These are phyloP conservation scores for Boletus fagicola DNA, from an alignment of 768 basidiomycete genomes.

Conservation along the genomic window DNA sequence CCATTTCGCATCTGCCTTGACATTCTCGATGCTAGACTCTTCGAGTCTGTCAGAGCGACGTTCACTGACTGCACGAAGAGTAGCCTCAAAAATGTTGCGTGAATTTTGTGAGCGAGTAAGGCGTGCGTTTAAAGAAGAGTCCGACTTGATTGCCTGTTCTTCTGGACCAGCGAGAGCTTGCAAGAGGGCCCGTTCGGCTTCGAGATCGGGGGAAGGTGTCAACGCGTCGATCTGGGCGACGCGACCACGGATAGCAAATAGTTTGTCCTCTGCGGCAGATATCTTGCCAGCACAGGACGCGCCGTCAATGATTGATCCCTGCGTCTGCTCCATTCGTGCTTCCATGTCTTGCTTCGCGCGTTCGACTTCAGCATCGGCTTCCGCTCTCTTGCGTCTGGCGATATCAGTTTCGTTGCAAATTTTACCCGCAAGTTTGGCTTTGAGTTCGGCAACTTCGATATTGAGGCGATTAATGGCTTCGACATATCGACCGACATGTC, in stretches of 20 bases:
- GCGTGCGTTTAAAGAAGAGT: constrained; percentile 56
- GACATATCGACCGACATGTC: constrained; percentile 94
- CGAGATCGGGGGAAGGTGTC: constrained; percentile 54
- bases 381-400: constrained; percentile 62
- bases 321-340: constrained; percentile 67
- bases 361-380: constrained; percentile 71
- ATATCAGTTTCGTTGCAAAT: constrained; percentile 60
- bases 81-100: constrained; percentile 79
- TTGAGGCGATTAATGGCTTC: constrained; percentile 91
- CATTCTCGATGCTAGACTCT: constrained; percentile 62
- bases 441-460: constrained; percentile 78
- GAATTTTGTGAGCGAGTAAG: constrained; percentile 72
- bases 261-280: constrained; percentile 63
- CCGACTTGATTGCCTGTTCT: constrained; percentile 59
- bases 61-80: constrained; percentile 79
- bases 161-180: constrained; percentile 66
- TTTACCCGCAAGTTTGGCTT: constrained; percentile 79
- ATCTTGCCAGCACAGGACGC: constrained; percentile 72
- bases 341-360: constrained; percentile 71
- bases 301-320: constrained; percentile 69
- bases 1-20: constrained; percentile 67
- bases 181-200: constrained; percentile 70
- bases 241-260: constrained; percentile 61
- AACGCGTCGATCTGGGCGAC: constrained; percentile 54
- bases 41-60: constrained; percentile 77